phyloP scores from a whole-genome alignment of 768 basidiomycete species.

The Agrocybe chaxingu region DNA sequence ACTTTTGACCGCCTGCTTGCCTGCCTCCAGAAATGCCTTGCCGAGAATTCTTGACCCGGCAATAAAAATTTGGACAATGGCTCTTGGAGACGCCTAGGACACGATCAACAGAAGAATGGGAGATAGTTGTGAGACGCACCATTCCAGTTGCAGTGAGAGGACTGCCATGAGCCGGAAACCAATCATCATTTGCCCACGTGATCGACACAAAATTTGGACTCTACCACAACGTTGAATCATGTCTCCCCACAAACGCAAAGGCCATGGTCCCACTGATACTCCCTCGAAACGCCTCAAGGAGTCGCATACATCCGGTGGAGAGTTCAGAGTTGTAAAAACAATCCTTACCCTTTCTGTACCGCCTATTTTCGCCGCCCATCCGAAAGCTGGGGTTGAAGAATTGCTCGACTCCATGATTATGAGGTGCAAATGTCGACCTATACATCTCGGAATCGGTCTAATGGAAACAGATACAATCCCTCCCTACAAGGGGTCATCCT shows the following conservation, averaged over 20 bases:
- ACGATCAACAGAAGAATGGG: neutral
- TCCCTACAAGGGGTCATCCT: constrained; percentile 86
- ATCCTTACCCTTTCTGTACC: constrained; percentile 72
- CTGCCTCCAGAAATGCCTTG: constrained; percentile 88
- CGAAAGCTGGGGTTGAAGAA: constrained; percentile 76
- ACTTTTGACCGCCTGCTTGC: constrained; percentile 93
- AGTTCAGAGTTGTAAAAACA: constrained; percentile 65
- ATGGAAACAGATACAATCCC: constrained; percentile 69
- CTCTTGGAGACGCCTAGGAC: constrained; percentile 74
- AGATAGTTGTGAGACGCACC: constrained; percentile 5
- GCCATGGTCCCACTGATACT: constrained; percentile 11
- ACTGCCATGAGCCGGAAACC: neutral
- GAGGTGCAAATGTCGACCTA: constrained; percentile 58
- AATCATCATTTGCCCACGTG: constrained; percentile 10
- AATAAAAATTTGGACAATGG: constrained; percentile 75
- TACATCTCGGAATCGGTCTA: neutral
- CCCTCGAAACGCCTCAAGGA: constrained; percentile 37
- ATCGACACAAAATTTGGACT: constrained; percentile 8
- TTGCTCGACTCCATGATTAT: constrained; percentile 94
- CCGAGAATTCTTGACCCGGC: constrained; percentile 82
- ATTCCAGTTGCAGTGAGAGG: constrained; percentile 8
- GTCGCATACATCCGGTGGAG: constrained; percentile 28
- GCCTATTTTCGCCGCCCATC: constrained; percentile 74
- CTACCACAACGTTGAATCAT: constrained; percentile 16
- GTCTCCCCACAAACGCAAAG: constrained; percentile 20